phyloP scores from a whole-genome alignment of 345 rosid genomes.

The Firmiana major region DNA sequence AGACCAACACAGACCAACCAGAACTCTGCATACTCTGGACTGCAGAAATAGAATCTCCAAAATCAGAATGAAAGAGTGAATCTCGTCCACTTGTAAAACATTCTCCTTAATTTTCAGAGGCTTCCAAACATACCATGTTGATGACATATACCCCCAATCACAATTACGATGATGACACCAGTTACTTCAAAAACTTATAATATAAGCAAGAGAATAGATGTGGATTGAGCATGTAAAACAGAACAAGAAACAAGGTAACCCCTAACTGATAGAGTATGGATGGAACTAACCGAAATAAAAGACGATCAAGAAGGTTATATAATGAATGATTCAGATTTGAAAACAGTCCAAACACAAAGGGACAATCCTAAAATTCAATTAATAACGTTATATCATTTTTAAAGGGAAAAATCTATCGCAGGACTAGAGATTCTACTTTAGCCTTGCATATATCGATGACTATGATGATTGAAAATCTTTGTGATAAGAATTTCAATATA shows the following conservation, averaged over 20 bases:
- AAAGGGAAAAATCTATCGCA: background rate
- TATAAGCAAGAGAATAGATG: background rate
- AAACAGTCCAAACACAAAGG: conserved; percentile 20
- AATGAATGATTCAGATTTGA: conserved; percentile 14
- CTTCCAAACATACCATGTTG: background rate
- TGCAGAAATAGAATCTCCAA: background rate
- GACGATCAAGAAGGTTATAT: background rate
- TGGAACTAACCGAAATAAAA: conserved; percentile 14
- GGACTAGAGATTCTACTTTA: conserved; percentile 13
- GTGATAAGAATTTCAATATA: background rate
- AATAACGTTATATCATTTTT: background rate
- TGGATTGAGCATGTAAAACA: conserved; percentile 1
- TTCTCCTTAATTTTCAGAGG: background rate
- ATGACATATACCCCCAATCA: background rate
- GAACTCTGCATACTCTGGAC: background rate
- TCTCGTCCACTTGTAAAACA: background rate
- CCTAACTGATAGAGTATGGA: conserved; percentile 3
- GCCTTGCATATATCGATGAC: background rate
- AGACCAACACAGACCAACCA: background rate
- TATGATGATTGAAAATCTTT: conserved; percentile 5
- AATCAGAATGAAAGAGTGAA: background rate
- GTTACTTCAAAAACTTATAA: conserved; percentile 3
- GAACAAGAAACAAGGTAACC: conserved; percentile 20
- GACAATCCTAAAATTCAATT: conserved; percentile 14
- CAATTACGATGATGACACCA: background rate